Evolutionary conservation across 2,329 filamentous ascomycete species (phyloP).

Genomic region (Curvularia lunata): DNA sequence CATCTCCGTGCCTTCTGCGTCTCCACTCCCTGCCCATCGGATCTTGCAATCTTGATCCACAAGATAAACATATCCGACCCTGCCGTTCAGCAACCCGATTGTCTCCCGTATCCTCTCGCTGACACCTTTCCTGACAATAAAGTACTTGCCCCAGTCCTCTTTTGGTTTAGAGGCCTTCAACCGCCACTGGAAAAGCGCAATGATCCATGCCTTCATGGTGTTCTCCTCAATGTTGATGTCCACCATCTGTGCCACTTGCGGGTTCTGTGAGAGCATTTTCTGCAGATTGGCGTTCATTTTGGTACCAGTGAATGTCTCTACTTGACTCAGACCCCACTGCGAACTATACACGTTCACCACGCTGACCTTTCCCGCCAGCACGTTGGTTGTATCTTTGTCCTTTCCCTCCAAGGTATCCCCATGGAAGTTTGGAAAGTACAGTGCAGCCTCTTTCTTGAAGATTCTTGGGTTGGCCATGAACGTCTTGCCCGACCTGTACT

Average conservation of each 20-base stretch:
- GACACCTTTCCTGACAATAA: slow-evolving; percentile 64
- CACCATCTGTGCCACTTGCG: slow-evolving; percentile 72
- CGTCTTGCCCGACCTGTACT: slow-evolving; percentile 82
- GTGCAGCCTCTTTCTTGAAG: slow-evolving; percentile 79
- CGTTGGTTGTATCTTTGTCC: slow-evolving; percentile 72
- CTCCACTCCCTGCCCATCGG: slow-evolving; percentile 88
- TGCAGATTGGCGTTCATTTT: slow-evolving; percentile 74
- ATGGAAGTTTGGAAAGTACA: slow-evolving; percentile 92
- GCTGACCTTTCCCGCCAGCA: slow-evolving; percentile 74
- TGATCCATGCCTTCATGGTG: slow-evolving; percentile 64
- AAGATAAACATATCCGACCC: slow-evolving; percentile 92
- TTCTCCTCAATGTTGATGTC: slow-evolving; percentile 90
- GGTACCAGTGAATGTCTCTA: slow-evolving; percentile 68
- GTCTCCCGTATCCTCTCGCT: slow-evolving; percentile 63
- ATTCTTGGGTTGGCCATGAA: slow-evolving; percentile 85
- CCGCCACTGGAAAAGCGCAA: slow-evolving; percentile 60
- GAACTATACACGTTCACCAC: slow-evolving; percentile 83
- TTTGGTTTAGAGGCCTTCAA: slow-evolving; percentile 56
- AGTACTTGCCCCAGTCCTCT: slow-evolving; percentile 64
- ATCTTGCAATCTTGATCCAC: slow-evolving; percentile 88
- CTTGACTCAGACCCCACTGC: slow-evolving; percentile 85
- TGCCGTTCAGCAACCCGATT: slow-evolving; percentile 78
- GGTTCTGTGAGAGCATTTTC: slow-evolving; percentile 61
- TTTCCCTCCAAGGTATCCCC: slow-evolving; percentile 71
- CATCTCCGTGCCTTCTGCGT: slow-evolving; percentile 69